Evolutionary conservation across 441 rosid species (phyloP).

Genomic region (Erysimum pusillum): DNA sequence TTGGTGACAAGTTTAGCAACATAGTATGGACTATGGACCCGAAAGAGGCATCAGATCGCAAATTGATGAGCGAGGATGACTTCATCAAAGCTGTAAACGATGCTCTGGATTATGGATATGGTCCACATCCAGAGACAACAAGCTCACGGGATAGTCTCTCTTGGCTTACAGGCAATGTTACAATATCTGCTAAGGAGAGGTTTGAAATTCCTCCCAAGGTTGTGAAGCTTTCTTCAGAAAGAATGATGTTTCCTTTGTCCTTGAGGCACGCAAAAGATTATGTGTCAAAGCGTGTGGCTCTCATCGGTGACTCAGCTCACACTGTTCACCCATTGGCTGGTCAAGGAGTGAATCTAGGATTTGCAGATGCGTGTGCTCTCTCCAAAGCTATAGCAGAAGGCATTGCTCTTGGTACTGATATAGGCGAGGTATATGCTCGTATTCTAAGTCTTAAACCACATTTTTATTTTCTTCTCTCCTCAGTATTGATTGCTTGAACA

Average conservation of each 20-base stretch:
- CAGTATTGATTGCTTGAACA: conserved; percentile 17
- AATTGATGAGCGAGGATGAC: conserved; percentile 76
- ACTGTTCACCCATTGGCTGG: conserved; percentile 97
- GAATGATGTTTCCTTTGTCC: conserved; percentile 92
- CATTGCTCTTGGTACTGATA: conserved; percentile 84
- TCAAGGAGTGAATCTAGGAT: conserved; percentile 97
- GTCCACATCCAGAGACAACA: conserved; percentile 73
- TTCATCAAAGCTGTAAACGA: conserved; percentile 80
- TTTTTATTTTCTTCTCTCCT: conserved; percentile 60
- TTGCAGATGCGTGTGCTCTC: conserved; percentile 85
- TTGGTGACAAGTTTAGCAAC: conserved; percentile 90
- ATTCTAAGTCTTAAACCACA: conserved; percentile 51
- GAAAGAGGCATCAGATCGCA: conserved; percentile 66
- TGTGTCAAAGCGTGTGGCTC: conserved; percentile 72
- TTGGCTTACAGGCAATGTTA: conserved; percentile 62
- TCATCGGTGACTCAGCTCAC: conserved; percentile 96
- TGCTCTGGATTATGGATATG: conserved; percentile 88
- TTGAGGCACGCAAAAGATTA: conserved; percentile 79
- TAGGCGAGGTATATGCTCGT: conserved; percentile 74
- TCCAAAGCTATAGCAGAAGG: conserved; percentile 79
- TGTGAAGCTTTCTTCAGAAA: conserved; percentile 77
- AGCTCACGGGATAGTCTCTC: conserved; percentile 60
- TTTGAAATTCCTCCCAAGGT: conserved; percentile 88
- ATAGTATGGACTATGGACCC: conserved; percentile 97
- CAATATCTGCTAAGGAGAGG: conserved; percentile 59